Conservation (phyloP, 164 flowering plant genomes). For the Saururus chinensis region DNA sequence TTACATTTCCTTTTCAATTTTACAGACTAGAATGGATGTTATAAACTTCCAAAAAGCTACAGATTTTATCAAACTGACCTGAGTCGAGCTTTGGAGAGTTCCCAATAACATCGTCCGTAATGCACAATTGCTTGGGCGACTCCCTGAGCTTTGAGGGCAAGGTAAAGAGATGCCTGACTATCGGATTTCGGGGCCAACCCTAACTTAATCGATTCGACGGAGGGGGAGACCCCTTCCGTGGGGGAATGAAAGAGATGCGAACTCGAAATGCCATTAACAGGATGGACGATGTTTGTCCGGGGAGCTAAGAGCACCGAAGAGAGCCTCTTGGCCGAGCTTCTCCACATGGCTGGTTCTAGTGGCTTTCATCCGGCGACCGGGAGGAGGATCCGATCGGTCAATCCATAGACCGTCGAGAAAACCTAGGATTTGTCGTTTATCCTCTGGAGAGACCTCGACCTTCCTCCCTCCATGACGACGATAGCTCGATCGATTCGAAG, state of each 20-base stretch:
- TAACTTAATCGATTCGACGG: conserved; percentile 2
- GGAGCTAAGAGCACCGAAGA: not conserved
- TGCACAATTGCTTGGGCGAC: conserved; percentile 29
- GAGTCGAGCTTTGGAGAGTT: conserved; percentile 76
- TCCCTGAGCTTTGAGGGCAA: conserved; percentile 5
- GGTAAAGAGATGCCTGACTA: not conserved
- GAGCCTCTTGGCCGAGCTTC: conserved; percentile 3
- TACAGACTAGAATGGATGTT: too few species aligned
- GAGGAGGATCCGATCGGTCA: not conserved
- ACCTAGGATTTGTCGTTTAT: not conserved
- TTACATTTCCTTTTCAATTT: too few species aligned
- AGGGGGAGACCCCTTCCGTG: conserved; percentile 1
- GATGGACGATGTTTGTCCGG: not conserved
- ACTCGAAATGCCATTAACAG: not conserved
- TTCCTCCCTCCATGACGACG: too few species aligned
- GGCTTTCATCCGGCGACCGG: not conserved
- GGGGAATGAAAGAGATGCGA: not conserved
- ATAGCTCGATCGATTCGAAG: too few species aligned
- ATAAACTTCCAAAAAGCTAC: too few species aligned
- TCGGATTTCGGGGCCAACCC: not conserved
- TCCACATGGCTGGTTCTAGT: conserved; percentile 6
- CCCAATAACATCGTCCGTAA: conserved; percentile 77
- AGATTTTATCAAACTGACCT: conserved; percentile 21
- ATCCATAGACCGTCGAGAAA: not conserved
- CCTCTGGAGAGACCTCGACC: too few species aligned